These are phyloP conservation scores for Francoa sonchifolia DNA, from an alignment of 441 rosid species.

Conservation along the genomic window DNA sequence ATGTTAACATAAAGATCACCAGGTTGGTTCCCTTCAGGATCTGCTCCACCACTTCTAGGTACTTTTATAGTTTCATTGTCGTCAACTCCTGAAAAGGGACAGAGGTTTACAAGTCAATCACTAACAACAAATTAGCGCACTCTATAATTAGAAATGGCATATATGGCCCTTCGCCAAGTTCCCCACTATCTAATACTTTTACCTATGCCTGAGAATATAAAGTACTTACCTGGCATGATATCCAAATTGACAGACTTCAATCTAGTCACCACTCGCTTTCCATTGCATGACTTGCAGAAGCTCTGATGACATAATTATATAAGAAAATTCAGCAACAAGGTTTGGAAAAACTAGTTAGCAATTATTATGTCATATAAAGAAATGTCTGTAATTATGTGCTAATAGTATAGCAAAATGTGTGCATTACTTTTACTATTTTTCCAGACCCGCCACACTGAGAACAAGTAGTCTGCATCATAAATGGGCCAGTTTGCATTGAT, in stretches of 20 bases:
- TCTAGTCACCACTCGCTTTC: constrained; percentile 65
- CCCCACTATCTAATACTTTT: no score
- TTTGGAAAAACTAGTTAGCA: not conserved
- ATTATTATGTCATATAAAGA: not conserved
- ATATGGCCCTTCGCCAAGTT: no score
- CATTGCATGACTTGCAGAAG: constrained; percentile 80
- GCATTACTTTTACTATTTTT: constrained; percentile 57
- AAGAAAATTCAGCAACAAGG: not conserved
- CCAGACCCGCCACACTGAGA: constrained; percentile 78
- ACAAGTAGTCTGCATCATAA: constrained; percentile 61
- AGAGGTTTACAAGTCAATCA: not conserved
- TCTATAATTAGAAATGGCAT: no score
- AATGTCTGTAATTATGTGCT: not conserved
- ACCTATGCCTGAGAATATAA: no score
- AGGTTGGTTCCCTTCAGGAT: constrained; percentile 89
- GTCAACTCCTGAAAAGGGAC: constrained; percentile 56
- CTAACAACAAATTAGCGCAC: not conserved
- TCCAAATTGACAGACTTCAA: constrained; percentile 69
- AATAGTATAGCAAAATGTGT: not conserved
- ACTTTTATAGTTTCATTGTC: constrained; percentile 64
- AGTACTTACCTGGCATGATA: constrained; percentile 87
- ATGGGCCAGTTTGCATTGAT: constrained; percentile 45
- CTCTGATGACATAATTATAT: constrained; percentile 35
- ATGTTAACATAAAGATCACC: constrained; percentile 83
- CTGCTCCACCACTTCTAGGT: constrained; percentile 79